A percentile compares a stretch with the other conserved stretches of the same genome.
These are phyloP conservation scores for Furcasterigmium sp. DNA, from an alignment of 2,329 filamentous ascomycete genomes.

Conservation along the genomic window DNA sequence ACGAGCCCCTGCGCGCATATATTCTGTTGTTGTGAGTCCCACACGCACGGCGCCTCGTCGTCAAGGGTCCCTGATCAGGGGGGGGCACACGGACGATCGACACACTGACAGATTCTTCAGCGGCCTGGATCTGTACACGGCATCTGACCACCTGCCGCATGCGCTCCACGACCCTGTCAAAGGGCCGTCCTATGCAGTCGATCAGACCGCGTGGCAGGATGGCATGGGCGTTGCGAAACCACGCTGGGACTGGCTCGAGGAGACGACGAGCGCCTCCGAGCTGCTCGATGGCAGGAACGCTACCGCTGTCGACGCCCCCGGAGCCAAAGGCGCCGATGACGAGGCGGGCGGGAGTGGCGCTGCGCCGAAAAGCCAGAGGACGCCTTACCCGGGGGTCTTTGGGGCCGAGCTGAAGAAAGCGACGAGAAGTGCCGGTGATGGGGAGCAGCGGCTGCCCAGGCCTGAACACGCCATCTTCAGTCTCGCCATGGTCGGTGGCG, in stretches of 20 bases:
- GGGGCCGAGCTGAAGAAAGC: not conserved
- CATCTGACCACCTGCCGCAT: constrained; percentile 24
- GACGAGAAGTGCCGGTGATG: not conserved
- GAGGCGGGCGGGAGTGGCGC: no score
- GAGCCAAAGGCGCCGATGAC: no score
- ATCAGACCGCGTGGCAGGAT: constrained; percentile 23
- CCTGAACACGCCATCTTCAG: not conserved
- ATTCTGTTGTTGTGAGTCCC: constrained; percentile 23
- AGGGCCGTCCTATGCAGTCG: constrained; percentile 23
- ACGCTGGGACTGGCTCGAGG: constrained; percentile 30
- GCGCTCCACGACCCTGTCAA: constrained; percentile 17
- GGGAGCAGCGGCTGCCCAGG: not conserved
- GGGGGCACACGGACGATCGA: not conserved
- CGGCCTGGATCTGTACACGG: constrained; percentile 22
- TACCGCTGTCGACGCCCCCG: no score
- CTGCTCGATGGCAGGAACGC: not conserved
- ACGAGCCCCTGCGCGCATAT: constrained; percentile 28
- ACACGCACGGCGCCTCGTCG: not conserved
- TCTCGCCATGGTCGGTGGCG: not conserved
- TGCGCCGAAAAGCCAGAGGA: not conserved
- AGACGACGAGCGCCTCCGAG: constrained; percentile 14
- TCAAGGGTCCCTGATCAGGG: not conserved
- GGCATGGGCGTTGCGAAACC: constrained; percentile 19
- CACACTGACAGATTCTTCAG: constrained; percentile 10
- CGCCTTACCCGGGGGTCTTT: not conserved